phyloP scores from a whole-genome alignment of 192 early-diverging fungal genomes.

The Coemansia erecta region DNA sequence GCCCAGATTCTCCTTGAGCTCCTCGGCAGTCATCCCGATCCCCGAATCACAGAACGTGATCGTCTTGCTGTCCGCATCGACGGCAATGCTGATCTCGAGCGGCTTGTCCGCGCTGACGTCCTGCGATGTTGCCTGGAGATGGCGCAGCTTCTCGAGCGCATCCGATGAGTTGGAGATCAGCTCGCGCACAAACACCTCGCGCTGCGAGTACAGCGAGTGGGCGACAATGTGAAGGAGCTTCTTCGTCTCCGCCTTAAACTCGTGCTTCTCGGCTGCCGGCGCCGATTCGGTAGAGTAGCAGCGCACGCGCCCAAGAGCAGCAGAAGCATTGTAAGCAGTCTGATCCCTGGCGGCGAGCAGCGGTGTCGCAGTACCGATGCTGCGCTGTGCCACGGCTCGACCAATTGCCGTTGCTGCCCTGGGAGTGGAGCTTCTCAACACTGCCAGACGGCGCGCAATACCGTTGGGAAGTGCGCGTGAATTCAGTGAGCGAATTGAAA shows the following conservation, averaged over 20 bases:
- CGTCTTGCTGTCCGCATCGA: conserved; percentile 70
- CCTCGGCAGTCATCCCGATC: conserved; percentile 91
- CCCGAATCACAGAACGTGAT: conserved; percentile 90
- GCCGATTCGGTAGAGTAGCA: conserved; percentile 28
- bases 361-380: background rate
- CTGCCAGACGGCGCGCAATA: conserved; percentile 5
- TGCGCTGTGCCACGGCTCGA: conserved; percentile 1
- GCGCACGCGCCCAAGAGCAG: conserved; percentile 8
- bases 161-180: conserved; percentile 95
- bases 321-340: background rate
- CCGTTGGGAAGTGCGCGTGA: conserved; percentile 12
- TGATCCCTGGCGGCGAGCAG: background rate
- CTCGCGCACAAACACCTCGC: conserved; percentile 96
- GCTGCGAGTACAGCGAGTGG: conserved; percentile 93
- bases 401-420: background rate
- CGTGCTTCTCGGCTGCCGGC: conserved; percentile 55
- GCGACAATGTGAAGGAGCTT: conserved; percentile 93
- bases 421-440: background rate
- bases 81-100: conserved; percentile 80
- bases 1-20: conserved; percentile 88
- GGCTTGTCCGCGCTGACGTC: conserved; percentile 75
- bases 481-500: conserved; percentile 25
- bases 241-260: conserved; percentile 87
- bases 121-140: conserved; percentile 74
- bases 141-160: conserved; percentile 92